Evolutionary conservation across 495 filamentous ascomycete species (phyloP), one percentile per base, ranked within the genome.

Genomic region (Penicillium arizonense): DNA sequence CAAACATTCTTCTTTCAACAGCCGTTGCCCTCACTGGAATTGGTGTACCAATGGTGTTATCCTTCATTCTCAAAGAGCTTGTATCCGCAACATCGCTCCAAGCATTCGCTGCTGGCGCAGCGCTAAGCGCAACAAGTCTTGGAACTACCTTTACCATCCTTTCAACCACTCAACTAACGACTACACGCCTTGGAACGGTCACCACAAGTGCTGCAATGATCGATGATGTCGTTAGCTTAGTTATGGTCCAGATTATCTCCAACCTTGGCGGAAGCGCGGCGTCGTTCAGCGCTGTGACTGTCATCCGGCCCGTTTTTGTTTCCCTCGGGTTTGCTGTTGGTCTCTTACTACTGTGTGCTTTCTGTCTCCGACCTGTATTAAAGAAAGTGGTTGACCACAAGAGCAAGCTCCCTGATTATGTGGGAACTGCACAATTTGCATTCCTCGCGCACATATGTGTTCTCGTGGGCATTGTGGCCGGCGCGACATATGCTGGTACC

Each of bases 101-200:
- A 62, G 77, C 79, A 5, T 96, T 92, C 64, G 81, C 88, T 3
- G 83, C 89, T 8, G 89, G 89, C 16, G 87, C 89, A 5, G 84
- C 90, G 2, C 73, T 94, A 6, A 89, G 84, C 57, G 84, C 86
- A 3, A 94, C 89, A 2, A 87, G 82, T 55, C 70, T 94, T 0
- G 89, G 90, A 5, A 93, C 88, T 0, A 94, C 87, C 0, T 93
- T 92, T 48, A 82, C 86, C 3, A 82, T 94, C 26, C 74, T 96
- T 0, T 71, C 72, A 11, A 79, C 82, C 34, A 79, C 76, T 1
- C 76, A 72, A 7, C 70, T 87, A 11, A 72, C 75, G 18, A 64
- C 73, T 3, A 89, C 85, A 2, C 77, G 87, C 3, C 67, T 92
- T 2, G 90, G 89, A 0, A 79, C 80, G 0, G 84, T 94, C 0